phyloP scores from a whole-genome alignment of 2,329 filamentous ascomycete genomes.

The Trichoderma atrobrunneum region DNA sequence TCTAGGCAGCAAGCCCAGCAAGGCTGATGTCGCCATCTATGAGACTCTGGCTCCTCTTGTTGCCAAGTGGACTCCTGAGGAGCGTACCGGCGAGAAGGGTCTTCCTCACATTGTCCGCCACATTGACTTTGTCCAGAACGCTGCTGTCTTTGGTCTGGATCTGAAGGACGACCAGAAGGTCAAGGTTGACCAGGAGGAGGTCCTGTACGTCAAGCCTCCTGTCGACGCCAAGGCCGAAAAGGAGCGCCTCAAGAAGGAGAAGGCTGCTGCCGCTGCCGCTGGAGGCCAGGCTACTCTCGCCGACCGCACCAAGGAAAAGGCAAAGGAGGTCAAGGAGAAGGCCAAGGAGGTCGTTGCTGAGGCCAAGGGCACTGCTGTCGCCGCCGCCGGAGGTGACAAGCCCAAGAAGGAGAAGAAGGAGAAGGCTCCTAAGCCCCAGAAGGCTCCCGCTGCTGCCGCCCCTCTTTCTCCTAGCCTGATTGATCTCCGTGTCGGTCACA shows the following conservation, averaged over 20 bases:
- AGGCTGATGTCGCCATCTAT: slow-evolving; percentile 83
- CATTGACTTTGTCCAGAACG: slow-evolving; percentile 93
- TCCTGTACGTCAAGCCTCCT: slow-evolving; percentile 84
- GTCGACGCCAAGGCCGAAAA: slow-evolving; percentile 93
- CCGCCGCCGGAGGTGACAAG: slow-evolving; percentile 43
- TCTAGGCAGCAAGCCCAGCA: slow-evolving; percentile 83
- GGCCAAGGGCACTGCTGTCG: slow-evolving; percentile 41
- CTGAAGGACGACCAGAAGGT: slow-evolving; percentile 73
- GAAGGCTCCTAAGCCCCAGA: slow-evolving; percentile 74
- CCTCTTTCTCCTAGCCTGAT: slow-evolving; percentile 82
- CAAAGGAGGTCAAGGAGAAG: slow-evolving; percentile 56
- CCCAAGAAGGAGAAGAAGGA: slow-evolving; percentile 86
- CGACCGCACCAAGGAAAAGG: slow-evolving; percentile 61
- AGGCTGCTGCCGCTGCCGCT: slow-evolving; percentile 65
- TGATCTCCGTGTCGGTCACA: slow-evolving; percentile 94
- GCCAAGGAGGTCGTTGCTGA: slow-evolving; percentile 53
- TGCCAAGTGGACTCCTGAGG: slow-evolving; percentile 75
- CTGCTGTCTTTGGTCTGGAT: slow-evolving; percentile 67
- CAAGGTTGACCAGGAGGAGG: slow-evolving; percentile 71
- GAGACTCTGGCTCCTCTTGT: slow-evolving; percentile 73
- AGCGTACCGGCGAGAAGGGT: slow-evolving; percentile 85
- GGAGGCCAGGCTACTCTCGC: slow-evolving; percentile 51
- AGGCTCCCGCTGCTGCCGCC: slow-evolving; percentile 65
- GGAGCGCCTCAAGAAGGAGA: slow-evolving; percentile 95
- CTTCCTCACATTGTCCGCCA: slow-evolving; percentile 88